Conservation (phyloP, 2,329 filamentous ascomycete genomes). For the Zasmidium cellare region DNA sequence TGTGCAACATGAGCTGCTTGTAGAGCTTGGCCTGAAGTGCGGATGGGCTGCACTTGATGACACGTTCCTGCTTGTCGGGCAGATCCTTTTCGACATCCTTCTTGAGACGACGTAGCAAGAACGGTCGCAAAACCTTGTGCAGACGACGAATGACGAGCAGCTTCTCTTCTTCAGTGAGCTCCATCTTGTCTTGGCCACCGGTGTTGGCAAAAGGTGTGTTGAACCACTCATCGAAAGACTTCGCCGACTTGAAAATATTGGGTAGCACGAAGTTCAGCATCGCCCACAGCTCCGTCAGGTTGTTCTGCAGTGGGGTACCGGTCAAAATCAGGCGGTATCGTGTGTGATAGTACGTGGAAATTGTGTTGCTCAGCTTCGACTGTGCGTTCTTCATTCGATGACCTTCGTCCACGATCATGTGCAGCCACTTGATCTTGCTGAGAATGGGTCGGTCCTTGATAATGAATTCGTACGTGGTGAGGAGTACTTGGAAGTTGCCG, state of each 20-base stretch:
- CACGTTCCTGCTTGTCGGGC: conserved; percentile 97
- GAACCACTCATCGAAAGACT: conserved; percentile 99
- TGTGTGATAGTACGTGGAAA: conserved; percentile 92
- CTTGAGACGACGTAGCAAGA: conserved; percentile 96
- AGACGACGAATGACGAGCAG: conserved; percentile 96
- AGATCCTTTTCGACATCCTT: conserved; percentile 99
- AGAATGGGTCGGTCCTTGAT: conserved; percentile 96
- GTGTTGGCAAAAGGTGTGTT: conserved; percentile 99
- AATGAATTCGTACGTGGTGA: conserved; percentile 99
- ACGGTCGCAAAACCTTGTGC: conserved; percentile 95
- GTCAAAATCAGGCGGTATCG: conserved; percentile 96
- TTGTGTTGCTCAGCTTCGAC: conserved; percentile 92
- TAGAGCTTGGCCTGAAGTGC: conserved; percentile 90
- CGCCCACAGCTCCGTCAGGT: conserved; percentile 92
- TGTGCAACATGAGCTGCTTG: conserved; percentile 95
- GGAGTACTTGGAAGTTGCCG: conserved; percentile 90
- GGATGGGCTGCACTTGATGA: conserved; percentile 99
- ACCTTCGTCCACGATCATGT: conserved; percentile 99
- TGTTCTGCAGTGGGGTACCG: conserved; percentile 96
- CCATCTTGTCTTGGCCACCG: conserved; percentile 97
- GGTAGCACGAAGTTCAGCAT: conserved; percentile 98
- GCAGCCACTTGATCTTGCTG: conserved; percentile 99
- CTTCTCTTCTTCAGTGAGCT: conserved; percentile 98
- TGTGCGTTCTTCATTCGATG: conserved; percentile 99
- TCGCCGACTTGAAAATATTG: conserved; percentile 98